Conservation (phyloP, 345 rosid genomes). For the Hirschfeldia incana region DNA sequence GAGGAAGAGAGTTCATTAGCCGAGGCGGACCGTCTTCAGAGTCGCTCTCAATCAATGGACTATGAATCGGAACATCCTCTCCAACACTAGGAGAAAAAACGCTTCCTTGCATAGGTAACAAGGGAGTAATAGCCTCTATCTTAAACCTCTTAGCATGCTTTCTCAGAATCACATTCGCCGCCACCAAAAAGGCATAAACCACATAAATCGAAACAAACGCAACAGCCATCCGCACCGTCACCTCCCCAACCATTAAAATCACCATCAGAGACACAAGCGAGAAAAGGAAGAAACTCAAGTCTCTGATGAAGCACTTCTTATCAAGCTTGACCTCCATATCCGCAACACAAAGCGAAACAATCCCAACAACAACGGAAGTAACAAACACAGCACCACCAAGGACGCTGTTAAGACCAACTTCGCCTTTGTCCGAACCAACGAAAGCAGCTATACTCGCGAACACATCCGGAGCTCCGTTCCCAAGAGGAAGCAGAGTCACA, state of each 20-base stretch:
- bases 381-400: slow-evolving; percentile 91
- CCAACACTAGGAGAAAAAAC: slow-evolving; percentile 46
- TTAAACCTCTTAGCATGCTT: slow-evolving; percentile 60
- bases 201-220: slow-evolving; percentile 73
- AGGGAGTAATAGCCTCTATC: slow-evolving; percentile 50
- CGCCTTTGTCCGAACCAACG: slow-evolving; percentile 69
- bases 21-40: slow-evolving; percentile 54
- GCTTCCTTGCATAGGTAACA: slow-evolving; percentile 54
- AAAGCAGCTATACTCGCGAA: slow-evolving; percentile 94
- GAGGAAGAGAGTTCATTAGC: slow-evolving; percentile 59
- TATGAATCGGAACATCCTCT: slow-evolving; percentile 46
- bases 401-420: slow-evolving; percentile 87
- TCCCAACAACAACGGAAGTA: slow-evolving; percentile 84
- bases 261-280: slow-evolving; percentile 50
- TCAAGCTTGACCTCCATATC: slow-evolving; percentile 68
- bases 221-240: slow-evolving; percentile 59
- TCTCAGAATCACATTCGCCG: slow-evolving; percentile 78
- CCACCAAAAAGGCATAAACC: slow-evolving; percentile 68
- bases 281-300: slow-evolving; percentile 76
- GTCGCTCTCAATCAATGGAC: slow-evolving; percentile 55
- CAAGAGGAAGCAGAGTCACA: slow-evolving; percentile 86
- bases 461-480: slow-evolving; percentile 95
- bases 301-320: slow-evolving; percentile 76
- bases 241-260: slow-evolving; percentile 66
- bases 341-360: slow-evolving; percentile 67